These are phyloP conservation scores for Ustilago sp. DNA, from an alignment of 1,284 basidiomycete species.

Conservation along the genomic window DNA sequence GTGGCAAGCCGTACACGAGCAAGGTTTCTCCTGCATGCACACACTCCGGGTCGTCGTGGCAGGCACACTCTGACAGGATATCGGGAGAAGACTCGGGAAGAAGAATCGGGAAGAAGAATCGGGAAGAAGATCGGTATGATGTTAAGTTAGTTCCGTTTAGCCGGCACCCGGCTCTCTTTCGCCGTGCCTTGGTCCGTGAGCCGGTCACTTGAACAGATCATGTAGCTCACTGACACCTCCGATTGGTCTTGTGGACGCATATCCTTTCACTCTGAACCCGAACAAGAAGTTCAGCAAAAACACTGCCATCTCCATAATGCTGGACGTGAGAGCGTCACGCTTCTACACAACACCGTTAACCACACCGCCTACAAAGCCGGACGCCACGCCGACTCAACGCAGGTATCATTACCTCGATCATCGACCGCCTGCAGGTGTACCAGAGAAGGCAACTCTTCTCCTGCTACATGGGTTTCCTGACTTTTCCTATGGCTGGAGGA, in stretches of 20 bases:
- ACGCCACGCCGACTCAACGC: slow-evolving; percentile 46
- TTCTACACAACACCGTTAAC: slow-evolving; percentile 56
- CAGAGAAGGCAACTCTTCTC: slow-evolving; percentile 48
- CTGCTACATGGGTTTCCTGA: slow-evolving; percentile 64
- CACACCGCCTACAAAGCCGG: slow-evolving; percentile 46
- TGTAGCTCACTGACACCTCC: not conserved
- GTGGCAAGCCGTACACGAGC: not conserved
- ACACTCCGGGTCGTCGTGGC: not conserved
- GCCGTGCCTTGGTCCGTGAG: slow-evolving; percentile 10
- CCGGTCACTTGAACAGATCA: slow-evolving; percentile 6
- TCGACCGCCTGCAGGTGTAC: slow-evolving; percentile 38
- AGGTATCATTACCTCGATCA: slow-evolving; percentile 62
- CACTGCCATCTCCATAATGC: slow-evolving; percentile 7
- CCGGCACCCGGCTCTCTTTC: not conserved
- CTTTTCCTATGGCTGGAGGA: slow-evolving; percentile 48
- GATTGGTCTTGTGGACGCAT: not conserved
- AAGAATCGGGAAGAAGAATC: not conserved
- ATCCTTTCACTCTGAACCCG: not conserved
- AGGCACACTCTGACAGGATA: not conserved
- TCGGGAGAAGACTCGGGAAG: not conserved
- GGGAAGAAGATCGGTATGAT: not conserved
- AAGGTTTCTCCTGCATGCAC: not conserved
- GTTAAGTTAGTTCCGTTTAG: too few species aligned
- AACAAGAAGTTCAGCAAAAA: not conserved
- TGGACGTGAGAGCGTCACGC: slow-evolving; percentile 43